Base-by-base conservation (phyloP, 257 asterid genomes). In the Solanum megistacrolobum region DNA sequence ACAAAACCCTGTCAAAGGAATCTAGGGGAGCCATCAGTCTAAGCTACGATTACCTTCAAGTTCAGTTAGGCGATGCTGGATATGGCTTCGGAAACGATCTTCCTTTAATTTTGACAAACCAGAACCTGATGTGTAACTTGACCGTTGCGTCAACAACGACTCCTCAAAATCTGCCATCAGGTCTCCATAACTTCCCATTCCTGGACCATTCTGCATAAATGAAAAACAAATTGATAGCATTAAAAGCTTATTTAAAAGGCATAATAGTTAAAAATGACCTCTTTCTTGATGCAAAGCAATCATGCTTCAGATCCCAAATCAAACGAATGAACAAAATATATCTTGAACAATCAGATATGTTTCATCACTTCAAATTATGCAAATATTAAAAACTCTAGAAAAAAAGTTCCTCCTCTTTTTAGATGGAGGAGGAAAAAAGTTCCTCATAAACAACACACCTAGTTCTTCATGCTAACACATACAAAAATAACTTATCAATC, bases 131-230 rank as follows among this genome's bases (percentile, higher is more conserved):
- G 92, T 79, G 89, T 92, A 92, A 89, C 88, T 89, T 20, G 94
- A 90, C 83, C 97, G 91, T 92, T 96, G 98, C 88, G 91, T 92
- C 55, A 83, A 65, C 78, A 97, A 87, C 14, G 99, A 98, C 88
- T 95, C 96, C 92, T 95, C 99, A 58, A 97, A 95, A 91, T 96
- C 98, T 71, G 93, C 91, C 98, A 97, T 97, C 91, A 97, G 89
- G 86, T 97, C 98, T 74, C 94, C 92, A 65, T 94, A 94, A 90
- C 93, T 94, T 69, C 96, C 91, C 89, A 87, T 86, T 39, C 89
- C 94, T 66, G 85, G 81, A 89, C 89, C 87, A 75, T 89, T 95
- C 99, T 97, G 94, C 84, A 76, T 90, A 92, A 68, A 84, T 36
- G 66, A 84, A 87, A 43, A 79, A 79, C n/a, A 79, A 27, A 79